Evolutionary conservation across 441 rosid species (phyloP).

Genomic region (Mallotus repandus): DNA sequence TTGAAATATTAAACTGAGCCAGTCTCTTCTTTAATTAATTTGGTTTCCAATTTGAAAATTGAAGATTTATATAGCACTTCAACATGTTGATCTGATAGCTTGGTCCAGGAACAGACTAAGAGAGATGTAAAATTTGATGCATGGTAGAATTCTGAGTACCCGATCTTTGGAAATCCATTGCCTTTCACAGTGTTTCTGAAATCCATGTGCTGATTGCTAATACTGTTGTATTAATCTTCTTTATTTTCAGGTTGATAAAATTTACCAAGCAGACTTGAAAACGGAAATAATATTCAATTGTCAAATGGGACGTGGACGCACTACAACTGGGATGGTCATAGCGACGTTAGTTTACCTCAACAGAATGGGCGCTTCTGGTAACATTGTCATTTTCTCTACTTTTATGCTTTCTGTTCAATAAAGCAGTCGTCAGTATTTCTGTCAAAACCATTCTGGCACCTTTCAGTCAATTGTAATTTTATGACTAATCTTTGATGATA

Average conservation of each 20-base stretch:
- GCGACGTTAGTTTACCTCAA: slow-evolving; percentile 92
- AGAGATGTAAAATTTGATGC: not conserved
- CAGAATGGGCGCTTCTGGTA: slow-evolving; percentile 92
- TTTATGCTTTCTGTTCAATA: slow-evolving; percentile 1
- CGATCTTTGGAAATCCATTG: not conserved
- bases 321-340: slow-evolving; percentile 99
- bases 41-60: slow-evolving; percentile 12
- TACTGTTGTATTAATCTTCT: slow-evolving; percentile 12
- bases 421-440: not conserved
- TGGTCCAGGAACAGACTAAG: not conserved
- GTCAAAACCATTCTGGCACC: not conserved
- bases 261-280: slow-evolving; percentile 69
- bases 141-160: not conserved
- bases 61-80: not conserved
- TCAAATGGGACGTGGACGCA: slow-evolving; percentile 99
- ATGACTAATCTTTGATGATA: not conserved
- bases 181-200: slow-evolving; percentile 1
- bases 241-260: slow-evolving; percentile 69
- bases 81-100: not conserved
- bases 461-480: not conserved
- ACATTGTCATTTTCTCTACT: slow-evolving; percentile 24
- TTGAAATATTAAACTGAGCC: not conserved
- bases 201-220: slow-evolving; percentile 18
- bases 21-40: not conserved
- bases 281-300: slow-evolving; percentile 90